Percentiles rank a stretch among this genome's conserved stretches.
phyloP scores from a whole-genome alignment of 257 asterid species.

The Anisodus tanguticus region DNA sequence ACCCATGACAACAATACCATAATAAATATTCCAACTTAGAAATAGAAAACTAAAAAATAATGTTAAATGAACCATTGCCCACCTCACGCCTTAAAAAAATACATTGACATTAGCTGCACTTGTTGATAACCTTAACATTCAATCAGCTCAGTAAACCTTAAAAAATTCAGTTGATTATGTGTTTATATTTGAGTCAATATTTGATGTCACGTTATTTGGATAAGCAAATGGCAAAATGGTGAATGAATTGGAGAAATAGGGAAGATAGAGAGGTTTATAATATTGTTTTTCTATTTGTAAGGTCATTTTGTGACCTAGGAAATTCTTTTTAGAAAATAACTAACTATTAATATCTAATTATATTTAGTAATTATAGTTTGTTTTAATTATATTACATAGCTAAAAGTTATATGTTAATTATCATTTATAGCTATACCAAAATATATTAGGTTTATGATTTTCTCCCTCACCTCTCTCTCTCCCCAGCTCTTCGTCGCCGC shows the following conservation, averaged over 20 bases:
- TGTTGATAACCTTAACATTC: neutral
- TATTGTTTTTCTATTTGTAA: neutral
- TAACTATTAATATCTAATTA: too few relatives aligned
- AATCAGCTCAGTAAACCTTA: neutral
- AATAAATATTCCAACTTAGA: neutral
- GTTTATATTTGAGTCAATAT: neutral
- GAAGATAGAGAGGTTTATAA: neutral
- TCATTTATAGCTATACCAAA: too few relatives aligned
- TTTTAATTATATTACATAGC: too few relatives aligned
- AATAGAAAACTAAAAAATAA: neutral
- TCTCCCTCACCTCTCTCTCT: too few relatives aligned
- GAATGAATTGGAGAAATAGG: neutral
- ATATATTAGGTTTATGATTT: too few relatives aligned
- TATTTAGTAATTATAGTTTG: too few relatives aligned
- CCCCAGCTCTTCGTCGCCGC: too few relatives aligned
- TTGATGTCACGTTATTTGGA: slow-evolving; percentile 1
- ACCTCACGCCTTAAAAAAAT: neutral
- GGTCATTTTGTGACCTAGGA: neutral
- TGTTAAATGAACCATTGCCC: neutral
- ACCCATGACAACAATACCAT: neutral
- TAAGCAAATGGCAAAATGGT: neutral
- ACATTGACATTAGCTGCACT: neutral
- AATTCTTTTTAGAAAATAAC: neutral
- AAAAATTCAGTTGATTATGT: neutral
- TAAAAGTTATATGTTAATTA: too few relatives aligned